These are phyloP conservation scores for Cyclotella baltica DNA, from an alignment of 108 stramenopile species.

Conservation along the genomic window DNA sequence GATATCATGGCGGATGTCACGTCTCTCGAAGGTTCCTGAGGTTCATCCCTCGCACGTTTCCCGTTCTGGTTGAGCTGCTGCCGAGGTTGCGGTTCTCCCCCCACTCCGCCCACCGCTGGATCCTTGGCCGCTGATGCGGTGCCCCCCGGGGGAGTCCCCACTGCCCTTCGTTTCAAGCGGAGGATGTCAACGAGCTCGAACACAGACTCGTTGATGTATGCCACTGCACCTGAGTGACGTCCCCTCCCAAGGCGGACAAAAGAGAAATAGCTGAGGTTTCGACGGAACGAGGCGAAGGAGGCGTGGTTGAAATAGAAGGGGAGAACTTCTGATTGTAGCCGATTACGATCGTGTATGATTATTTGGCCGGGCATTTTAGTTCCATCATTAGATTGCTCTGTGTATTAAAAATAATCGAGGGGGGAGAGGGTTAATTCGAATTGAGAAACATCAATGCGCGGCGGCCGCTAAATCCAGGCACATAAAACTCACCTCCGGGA, in stretches of 20 bases:
- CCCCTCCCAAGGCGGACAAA: conserved; percentile 84
- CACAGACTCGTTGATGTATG: conserved; percentile 79
- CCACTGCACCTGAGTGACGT: conserved; percentile 63
- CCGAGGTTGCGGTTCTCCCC: background rate
- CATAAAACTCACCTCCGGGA: background rate
- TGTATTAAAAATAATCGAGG: background rate
- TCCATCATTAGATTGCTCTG: background rate
- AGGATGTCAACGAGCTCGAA: conserved; percentile 78
- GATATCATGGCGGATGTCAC: background rate
- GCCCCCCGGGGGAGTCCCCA: background rate
- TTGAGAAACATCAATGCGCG: too few species aligned
- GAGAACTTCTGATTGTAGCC: conserved; percentile 74
- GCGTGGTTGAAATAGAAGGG: conserved; percentile 87
- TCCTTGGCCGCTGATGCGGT: background rate
- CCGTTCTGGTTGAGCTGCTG: background rate
- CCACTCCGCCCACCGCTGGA: background rate
- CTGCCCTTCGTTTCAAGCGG: conserved; percentile 62
- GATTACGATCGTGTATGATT: conserved; percentile 81
- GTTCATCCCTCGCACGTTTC: background rate
- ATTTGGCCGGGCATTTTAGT: conserved; percentile 61
- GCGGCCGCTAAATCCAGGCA: background rate
- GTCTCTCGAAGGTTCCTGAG: background rate
- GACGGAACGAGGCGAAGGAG: conserved; percentile 85
- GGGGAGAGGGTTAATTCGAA: background rate
- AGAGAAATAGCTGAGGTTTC: conserved; percentile 86